A percentile compares a stretch with the other conserved stretches of the same genome.
phyloP scores from a whole-genome alignment of 106 monocot species.

The Amphibolis antarctica region DNA sequence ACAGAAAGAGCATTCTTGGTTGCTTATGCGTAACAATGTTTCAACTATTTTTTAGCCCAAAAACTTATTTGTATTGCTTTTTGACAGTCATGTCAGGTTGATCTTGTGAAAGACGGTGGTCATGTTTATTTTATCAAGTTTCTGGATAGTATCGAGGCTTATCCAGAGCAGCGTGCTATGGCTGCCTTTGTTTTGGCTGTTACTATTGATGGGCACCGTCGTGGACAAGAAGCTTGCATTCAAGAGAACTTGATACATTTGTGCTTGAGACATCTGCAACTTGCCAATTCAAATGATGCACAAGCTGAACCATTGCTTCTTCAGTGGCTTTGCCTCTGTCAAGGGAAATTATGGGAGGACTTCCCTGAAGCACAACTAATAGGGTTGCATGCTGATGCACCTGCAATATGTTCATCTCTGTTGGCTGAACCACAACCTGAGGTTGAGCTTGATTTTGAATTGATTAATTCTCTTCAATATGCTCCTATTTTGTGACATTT shows the following conservation, averaged over 20 bases:
- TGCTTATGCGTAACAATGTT: neutral
- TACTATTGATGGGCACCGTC: constrained; percentile 78
- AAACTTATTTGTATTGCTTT: neutral
- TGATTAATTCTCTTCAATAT: neutral
- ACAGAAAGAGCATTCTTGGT: too few species aligned
- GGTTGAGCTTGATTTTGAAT: constrained; percentile 22
- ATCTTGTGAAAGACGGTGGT: constrained; percentile 95
- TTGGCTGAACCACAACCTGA: constrained; percentile 84
- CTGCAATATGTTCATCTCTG: constrained; percentile 37
- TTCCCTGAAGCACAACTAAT: constrained; percentile 72
- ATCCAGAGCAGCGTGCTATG: constrained; percentile 92
- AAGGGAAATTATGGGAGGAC: constrained; percentile 93
- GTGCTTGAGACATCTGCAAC: constrained; percentile 73
- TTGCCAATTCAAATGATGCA: constrained; percentile 40
- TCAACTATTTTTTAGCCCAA: neutral
- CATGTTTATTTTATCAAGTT: constrained; percentile 89
- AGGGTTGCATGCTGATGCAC: constrained; percentile 68
- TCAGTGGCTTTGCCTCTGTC: constrained; percentile 95
- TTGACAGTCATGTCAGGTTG: constrained; percentile 81
- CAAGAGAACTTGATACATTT: constrained; percentile 66
- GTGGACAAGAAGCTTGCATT: constrained; percentile 78
- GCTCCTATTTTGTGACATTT: neutral
- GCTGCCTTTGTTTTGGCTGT: constrained; percentile 97
- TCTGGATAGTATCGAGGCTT: constrained; percentile 88
- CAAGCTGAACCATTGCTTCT: constrained; percentile 82